Evolutionary conservation across 768 basidiomycete species (phyloP).

Genomic region (Pisolithus microcarpus): DNA sequence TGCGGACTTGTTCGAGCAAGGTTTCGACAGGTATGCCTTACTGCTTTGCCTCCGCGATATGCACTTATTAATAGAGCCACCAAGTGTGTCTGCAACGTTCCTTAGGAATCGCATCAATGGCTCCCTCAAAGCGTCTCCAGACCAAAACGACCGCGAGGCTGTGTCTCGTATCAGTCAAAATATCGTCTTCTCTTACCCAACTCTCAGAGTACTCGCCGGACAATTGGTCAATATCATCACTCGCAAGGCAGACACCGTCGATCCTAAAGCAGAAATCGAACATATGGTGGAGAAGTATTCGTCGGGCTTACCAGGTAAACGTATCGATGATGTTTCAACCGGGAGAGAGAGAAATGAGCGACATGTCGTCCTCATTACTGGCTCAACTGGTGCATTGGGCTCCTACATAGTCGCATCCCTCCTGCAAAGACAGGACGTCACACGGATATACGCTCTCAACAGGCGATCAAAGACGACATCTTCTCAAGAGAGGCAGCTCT

Average conservation of each 20-base stretch:
- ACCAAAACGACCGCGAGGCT: constrained; percentile 7
- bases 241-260: neutral
- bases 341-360: neutral
- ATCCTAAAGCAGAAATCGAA: constrained; percentile 20
- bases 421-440: constrained; percentile 28
- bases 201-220: constrained; percentile 24
- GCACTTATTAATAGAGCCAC: neutral
- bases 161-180: constrained; percentile 26
- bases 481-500: constrained; percentile 14
- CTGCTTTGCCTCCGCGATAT: neutral
- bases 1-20: constrained; percentile 26
- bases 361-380: constrained; percentile 27
- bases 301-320: constrained; percentile 13
- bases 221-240: constrained; percentile 14
- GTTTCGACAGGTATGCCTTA: constrained; percentile 28
- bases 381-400: constrained; percentile 30
- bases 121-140: constrained; percentile 18
- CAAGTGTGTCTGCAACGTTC: constrained; percentile 32
- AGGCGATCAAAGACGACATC: constrained; percentile 12
- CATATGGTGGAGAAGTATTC: constrained; percentile 33
- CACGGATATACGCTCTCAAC: constrained; percentile 23
- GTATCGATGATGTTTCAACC: neutral
- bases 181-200: constrained; percentile 40
- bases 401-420: constrained; percentile 31
- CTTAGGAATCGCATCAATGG: constrained; percentile 32